Conservation (phyloP, 768 basidiomycete genomes). For the Tulasnella sp. region DNA sequence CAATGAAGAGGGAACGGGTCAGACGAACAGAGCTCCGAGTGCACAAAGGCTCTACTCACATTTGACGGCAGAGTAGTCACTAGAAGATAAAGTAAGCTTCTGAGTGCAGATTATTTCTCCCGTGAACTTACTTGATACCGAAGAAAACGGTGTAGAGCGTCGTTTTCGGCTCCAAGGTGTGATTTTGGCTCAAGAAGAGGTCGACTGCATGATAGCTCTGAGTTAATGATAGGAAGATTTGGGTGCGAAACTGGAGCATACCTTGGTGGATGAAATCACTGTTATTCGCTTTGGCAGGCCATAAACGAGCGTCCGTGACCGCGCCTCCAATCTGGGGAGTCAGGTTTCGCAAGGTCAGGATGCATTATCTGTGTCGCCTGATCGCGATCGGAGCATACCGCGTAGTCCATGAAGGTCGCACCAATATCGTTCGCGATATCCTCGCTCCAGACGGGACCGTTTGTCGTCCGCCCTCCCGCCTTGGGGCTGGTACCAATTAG, state of each 20-base stretch:
- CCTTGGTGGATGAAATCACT: conserved; percentile 53
- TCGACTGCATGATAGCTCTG: conserved; percentile 37
- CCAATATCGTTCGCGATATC: conserved; percentile 43
- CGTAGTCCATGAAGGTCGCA: conserved; percentile 50
- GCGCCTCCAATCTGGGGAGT: conserved; percentile 40
- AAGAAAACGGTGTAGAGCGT: conserved; percentile 43
- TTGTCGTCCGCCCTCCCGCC: conserved; percentile 52
- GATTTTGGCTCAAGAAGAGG: conserved; percentile 46
- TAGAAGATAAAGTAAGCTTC: conserved; percentile 43
- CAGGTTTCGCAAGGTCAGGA: background rate
- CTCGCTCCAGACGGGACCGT: conserved; percentile 53
- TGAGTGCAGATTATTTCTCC: background rate
- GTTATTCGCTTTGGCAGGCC: conserved; percentile 50
- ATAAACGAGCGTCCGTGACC: conserved; percentile 48
- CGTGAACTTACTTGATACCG: background rate
- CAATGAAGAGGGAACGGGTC: conserved; percentile 37
- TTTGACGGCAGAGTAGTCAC: conserved; percentile 46
- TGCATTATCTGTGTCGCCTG: background rate
- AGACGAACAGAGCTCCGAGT: background rate
- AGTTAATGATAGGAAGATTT: background rate
- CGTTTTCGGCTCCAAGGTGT: conserved; percentile 46
- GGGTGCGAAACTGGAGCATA: conserved; percentile 32
- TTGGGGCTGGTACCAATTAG: conserved; percentile 45
- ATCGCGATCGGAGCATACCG: conserved; percentile 41
- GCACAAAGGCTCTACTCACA: background rate